Base-by-base conservation (phyloP, 495 filamentous ascomycete species). In the Monascus purpureus region DNA sequence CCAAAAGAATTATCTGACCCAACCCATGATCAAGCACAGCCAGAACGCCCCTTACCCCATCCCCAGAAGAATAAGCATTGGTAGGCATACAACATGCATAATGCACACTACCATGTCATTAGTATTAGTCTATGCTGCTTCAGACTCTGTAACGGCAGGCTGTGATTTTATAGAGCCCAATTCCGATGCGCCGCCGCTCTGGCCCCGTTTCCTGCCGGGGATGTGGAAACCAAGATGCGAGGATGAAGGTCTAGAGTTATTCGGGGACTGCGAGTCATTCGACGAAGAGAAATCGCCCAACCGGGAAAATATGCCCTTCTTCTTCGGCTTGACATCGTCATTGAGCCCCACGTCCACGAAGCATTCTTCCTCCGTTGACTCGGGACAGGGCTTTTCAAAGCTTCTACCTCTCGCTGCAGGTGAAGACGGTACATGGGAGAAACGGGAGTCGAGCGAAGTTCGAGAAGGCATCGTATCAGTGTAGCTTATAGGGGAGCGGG, bases 301-400 rank as follows among this genome's bases (percentile, higher is more conserved):
- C 31, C 85, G 81, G 14, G 81, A 64, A 41, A 96, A 94, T 39
- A 96, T 72, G 18, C 84, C 65, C 37, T 73, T 76, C 56, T 80
- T 90, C 64, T 87, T 93, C 15, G 53, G 63, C 42, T 75, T 66
- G 26, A 67, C 63, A 24, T 84, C 82, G 37, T 90, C 88, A 28
- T 78, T 73, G 12, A 97, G 61, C 0, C 82, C 84, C 3, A 97
- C 82, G 5, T 97, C 92, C 49, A 96, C 90, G 47, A 96, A 94
- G 17, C 57, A 52, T 41, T 86, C 81, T 37, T 90, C 85, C 18
- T 73, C 69, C 34, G 73, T 77, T 8, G 72, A 57, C 17, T 68
- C 61, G 19, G 70, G 63, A 41, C 54, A 53, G 28, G 5, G 4
- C 9, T 22, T 22, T 4, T 66, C 66, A 44, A 66, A 69, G 35